Conservation (phyloP, 148 eudicot genomes). For the Persicaria maculosa region DNA sequence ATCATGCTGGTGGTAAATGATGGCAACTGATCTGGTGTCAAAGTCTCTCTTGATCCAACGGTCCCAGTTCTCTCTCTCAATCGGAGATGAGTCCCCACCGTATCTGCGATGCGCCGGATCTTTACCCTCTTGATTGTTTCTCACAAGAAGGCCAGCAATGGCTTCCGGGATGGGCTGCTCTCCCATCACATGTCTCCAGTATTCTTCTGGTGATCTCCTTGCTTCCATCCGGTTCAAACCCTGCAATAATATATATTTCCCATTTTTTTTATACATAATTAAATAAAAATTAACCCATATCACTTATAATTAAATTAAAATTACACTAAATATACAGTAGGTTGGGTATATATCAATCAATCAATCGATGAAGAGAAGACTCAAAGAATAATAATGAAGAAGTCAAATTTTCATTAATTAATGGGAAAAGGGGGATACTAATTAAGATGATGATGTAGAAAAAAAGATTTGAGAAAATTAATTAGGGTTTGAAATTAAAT, state of each 20-base stretch:
- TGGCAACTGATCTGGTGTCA: background rate
- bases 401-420: too few species aligned
- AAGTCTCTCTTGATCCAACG: background rate
- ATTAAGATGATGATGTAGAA: too few species aligned
- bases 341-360: too few species aligned
- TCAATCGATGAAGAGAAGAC: background rate
- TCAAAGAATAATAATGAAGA: background rate
- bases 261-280: too few species aligned
- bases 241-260: background rate
- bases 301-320: too few species aligned
- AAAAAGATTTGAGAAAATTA: background rate
- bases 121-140: background rate
- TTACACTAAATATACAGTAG: too few species aligned
- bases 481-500: too few species aligned
- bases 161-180: slow-evolving; percentile 8
- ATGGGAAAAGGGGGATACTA: too few species aligned
- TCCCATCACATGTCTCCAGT: slow-evolving; percentile 11
- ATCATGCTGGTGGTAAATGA: slow-evolving; percentile 8
- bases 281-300: too few species aligned
- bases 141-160: slow-evolving; percentile 4
- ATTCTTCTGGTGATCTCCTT: background rate
- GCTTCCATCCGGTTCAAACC: background rate
- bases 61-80: background rate
- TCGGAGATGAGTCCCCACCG: background rate
- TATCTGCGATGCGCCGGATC: background rate